These are phyloP conservation scores for Cryptococcus neoformans DNA, from an alignment of 1,284 basidiomycete species.

Conservation along the genomic window DNA sequence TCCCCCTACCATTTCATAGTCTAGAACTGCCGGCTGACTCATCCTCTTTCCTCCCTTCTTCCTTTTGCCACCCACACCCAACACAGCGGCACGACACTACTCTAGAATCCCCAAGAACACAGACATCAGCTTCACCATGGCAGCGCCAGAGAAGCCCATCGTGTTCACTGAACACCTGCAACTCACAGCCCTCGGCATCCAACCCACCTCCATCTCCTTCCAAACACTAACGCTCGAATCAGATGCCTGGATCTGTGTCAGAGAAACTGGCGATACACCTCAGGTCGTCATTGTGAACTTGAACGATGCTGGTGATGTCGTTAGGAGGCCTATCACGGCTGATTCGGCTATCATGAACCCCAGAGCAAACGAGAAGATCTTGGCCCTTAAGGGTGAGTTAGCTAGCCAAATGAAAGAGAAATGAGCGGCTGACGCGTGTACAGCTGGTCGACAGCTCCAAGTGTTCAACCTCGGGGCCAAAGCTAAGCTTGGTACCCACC, in stretches of 20 bases:
- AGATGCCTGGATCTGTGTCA: conserved; percentile 87
- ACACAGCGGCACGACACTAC: too few relatives aligned
- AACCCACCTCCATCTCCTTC: conserved; percentile 96
- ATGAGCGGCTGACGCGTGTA: not conserved
- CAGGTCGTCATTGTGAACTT: conserved; percentile 98
- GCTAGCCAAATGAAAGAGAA: not conserved
- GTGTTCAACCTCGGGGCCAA: conserved; percentile 98
- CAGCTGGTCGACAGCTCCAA: conserved; percentile 91
- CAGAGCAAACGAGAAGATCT: conserved; percentile 75
- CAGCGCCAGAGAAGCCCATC: conserved; percentile 20
- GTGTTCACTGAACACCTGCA: conserved; percentile 53
- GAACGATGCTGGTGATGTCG: conserved; percentile 90
- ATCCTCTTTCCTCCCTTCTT: not conserved
- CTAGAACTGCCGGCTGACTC: not conserved
- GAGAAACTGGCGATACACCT: conserved; percentile 65
- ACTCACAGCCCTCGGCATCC: conserved; percentile 92
- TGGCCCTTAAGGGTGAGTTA: conserved; percentile 81
- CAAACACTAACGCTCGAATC: conserved; percentile 95
- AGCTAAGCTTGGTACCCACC: conserved; percentile 95
- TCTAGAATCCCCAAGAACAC: too few relatives aligned
- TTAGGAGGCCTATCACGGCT: conserved; percentile 93
- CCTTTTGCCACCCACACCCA: not conserved
- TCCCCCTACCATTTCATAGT: too few relatives aligned
- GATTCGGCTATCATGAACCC: conserved; percentile 99
- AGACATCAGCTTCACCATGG: conserved; percentile 10